These are phyloP conservation scores for Kentomonas sorsogonicus DNA, from an alignment of 208 protist species.

Conservation along the genomic window DNA sequence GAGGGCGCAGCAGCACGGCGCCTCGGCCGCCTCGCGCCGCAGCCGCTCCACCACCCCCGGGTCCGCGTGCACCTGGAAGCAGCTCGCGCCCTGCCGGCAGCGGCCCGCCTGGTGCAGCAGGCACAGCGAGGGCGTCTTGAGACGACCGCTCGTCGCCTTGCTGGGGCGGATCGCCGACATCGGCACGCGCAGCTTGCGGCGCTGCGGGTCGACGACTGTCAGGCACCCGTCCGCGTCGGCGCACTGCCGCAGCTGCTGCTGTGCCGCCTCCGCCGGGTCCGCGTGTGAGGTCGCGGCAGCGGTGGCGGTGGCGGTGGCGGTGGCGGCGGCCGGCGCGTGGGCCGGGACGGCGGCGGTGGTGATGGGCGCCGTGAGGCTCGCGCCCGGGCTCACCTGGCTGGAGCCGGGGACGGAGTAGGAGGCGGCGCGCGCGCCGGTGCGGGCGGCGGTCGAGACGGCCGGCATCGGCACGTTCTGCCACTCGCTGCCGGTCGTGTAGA, in stretches of 20 bases:
- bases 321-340: neutral
- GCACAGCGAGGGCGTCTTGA: constrained; percentile 39
- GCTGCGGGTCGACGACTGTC: constrained; percentile 50
- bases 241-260: constrained; percentile 1
- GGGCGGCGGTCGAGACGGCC: too few relatives aligned
- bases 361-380: neutral
- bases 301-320: neutral
- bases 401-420: too few relatives aligned
- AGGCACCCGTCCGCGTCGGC: constrained; percentile 14
- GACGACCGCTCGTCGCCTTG: constrained; percentile 24
- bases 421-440: too few relatives aligned
- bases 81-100: constrained; percentile 43
- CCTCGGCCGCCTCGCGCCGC: constrained; percentile 23
- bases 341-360: neutral
- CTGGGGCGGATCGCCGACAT: constrained; percentile 26
- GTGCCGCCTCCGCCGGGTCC: neutral
- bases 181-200: constrained; percentile 42
- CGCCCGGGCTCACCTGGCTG: too few relatives aligned
- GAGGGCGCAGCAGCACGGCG: constrained; percentile 37
- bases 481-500: too few relatives aligned
- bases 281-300: neutral
- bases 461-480: too few relatives aligned
- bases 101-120: constrained; percentile 45
- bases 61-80: constrained; percentile 55
- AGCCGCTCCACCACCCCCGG: constrained; percentile 37